Evolutionary conservation across 495 filamentous ascomycete species (phyloP), one percentile per base, ranked within the genome.

Genomic region (Pyrenula aspistea): DNA sequence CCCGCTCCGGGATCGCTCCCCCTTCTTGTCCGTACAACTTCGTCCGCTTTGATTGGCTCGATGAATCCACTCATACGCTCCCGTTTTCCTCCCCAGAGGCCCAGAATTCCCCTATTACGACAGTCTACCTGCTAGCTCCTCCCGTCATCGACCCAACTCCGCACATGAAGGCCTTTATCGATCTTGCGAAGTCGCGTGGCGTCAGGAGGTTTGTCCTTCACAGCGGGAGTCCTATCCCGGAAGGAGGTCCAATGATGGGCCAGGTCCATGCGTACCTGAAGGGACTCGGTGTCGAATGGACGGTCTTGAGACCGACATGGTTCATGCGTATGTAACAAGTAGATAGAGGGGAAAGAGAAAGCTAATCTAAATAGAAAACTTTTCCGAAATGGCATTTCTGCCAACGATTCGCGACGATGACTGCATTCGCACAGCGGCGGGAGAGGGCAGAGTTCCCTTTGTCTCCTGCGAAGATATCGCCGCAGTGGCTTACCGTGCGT

Each of bases 391-490:
- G 23, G 15, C 54, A n/a, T 65, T 71, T 53, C 51, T 63, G 10
- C n/a, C 25, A 4, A 58, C 67, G 0, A 69, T 80, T 60, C 65
- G 61, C 10, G 62, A 71, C n/a, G 68, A 74, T 56, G 62, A 65
- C 63, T 69, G 67, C 49, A 62, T 80, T 20, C 71, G 73, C 61
- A 73, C 74, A 22, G 71, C 74, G 3, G 68, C 71, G 0, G 64
- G 70, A 12, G 56, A 69, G 19, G 77, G 74, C 19, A 72, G 69
- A 57, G 64, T 79, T 50, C 70, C 73, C 0, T 79, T 73, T 62
- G 61, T 79, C n/a, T 70, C 69, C 20, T 68, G 68, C 3, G 61
- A 71, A 15, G 77, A 79, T 55, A 76, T 80, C 53, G 75, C 76
- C 1, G 66, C 68, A 21, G 72, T 77, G 1, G 76, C 71, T 23